Base-by-base conservation (phyloP, 495 filamentous ascomycete genomes). In the Coniosporium apollinis region DNA sequence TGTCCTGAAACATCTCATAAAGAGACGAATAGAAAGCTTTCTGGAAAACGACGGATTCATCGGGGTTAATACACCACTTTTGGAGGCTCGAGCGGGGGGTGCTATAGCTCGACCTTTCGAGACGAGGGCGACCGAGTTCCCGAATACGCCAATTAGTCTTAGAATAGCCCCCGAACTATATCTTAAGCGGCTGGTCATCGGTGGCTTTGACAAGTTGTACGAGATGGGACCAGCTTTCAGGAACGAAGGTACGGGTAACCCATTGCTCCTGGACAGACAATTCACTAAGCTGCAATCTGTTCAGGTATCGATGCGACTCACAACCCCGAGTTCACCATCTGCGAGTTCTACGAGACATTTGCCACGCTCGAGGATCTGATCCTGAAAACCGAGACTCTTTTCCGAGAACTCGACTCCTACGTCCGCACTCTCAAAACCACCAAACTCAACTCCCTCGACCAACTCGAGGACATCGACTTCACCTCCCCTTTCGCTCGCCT, bases 321-420 rank as follows among this genome's bases (percentile, higher is more conserved):
- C 56, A 96, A 96, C 49, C 85, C 89, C 4, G 89, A 97, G 54
- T 97, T 94, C 59, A 85, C 79, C 17, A 94, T 78, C 22, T 94
- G 86, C 63, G 89, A 97, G 59, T 94, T 94, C 65, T 97, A 97
- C 56, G 70, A 76, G 34, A 73, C 82, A 9, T 94, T 84, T 46
- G 74, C 80, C 34, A 78, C 74, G 41, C 65, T 94, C 0, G 64
- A 74, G 24, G 74, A 83, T 22, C 61, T 97, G 18, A 83, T 93
- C 44, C 40, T 54, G 16, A 72, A 72, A 46, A 91, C 82, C 22
- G 80, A 87, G 49, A 52, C 59, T 2, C 22, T 37, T 13, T 33
- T 35, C 22, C 3, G 13, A 20, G 67, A 66, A 22, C 64, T 82
- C 10, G 19, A 34, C 15, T 14, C 26, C 14, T 39, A 34, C 8